These are phyloP conservation scores for Closterium sp. DNA, from an alignment of 139 green algal genomes.

Conservation along the genomic window DNA sequence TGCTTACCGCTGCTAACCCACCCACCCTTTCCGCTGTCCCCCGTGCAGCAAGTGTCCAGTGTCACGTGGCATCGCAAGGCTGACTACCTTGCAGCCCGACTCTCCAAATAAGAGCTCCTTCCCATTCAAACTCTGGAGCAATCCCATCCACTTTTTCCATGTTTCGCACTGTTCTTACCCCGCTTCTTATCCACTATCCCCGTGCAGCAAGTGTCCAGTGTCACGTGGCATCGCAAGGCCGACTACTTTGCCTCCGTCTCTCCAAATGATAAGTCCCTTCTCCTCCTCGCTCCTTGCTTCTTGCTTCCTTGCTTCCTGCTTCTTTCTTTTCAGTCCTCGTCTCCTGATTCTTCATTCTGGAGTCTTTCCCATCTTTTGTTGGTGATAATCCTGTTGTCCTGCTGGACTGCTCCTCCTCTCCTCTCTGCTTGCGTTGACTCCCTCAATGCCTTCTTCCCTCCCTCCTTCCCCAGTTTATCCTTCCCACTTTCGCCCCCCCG, in stretches of 20 bases:
- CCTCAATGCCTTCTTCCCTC: not conserved
- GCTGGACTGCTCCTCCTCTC: not conserved
- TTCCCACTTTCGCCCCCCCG: not conserved
- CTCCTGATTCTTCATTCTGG: not conserved
- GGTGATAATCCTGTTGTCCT: not conserved
- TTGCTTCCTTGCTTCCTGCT: not conserved
- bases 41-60: conserved; percentile 29
- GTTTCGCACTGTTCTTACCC: conserved; percentile 62
- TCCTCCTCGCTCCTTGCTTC: not conserved
- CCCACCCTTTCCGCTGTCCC: too few species aligned
- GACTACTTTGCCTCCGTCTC: conserved; percentile 83
- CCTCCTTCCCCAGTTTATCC: not conserved
- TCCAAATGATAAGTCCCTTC: conserved; percentile 18
- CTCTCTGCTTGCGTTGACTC: not conserved
- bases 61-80: conserved; percentile 85
- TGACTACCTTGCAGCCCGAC: conserved; percentile 81
- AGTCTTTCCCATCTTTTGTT: not conserved
- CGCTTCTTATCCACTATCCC: not conserved
- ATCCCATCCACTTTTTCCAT: conserved; percentile 49
- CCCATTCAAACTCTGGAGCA: not conserved
- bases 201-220: conserved; percentile 30
- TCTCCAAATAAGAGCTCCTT: conserved; percentile 29
- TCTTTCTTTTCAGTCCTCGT: not conserved
- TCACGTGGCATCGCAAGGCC: conserved; percentile 85
- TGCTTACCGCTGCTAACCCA: too few species aligned